phyloP scores from a whole-genome alignment of 257 asterid genomes.

The Misopates orontium region DNA sequence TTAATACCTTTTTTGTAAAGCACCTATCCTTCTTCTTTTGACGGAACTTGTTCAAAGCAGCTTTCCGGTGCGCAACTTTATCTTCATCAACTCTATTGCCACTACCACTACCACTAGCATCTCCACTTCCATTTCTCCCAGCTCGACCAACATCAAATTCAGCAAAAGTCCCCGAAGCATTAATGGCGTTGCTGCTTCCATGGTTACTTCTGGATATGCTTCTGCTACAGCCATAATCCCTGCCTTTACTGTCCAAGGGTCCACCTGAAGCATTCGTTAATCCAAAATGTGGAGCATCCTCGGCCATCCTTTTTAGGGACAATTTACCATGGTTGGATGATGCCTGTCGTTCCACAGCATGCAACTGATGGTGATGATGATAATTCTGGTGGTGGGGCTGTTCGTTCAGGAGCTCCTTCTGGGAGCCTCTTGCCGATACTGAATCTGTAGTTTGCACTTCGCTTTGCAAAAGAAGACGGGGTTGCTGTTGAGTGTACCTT shows the following conservation, averaged over 20 bases:
- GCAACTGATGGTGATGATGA: constrained; percentile 41
- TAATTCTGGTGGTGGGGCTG: constrained; percentile 40
- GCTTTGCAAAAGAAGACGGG: constrained; percentile 30
- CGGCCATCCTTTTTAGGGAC: constrained; percentile 48
- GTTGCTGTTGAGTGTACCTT: constrained; percentile 40
- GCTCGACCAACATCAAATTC: constrained; percentile 57
- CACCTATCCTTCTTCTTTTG: constrained; percentile 77
- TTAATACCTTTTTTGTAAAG: constrained; percentile 63
- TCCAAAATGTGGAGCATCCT: constrained; percentile 47
- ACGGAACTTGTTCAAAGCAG: constrained; percentile 71
- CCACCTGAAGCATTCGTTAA: constrained; percentile 47
- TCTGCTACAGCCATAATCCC: constrained; percentile 54
- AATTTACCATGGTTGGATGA: constrained; percentile 40
- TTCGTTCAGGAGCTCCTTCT: constrained; percentile 38
- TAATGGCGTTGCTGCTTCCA: constrained; percentile 50
- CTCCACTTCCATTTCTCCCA: constrained; percentile 62
- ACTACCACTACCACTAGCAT: constrained; percentile 48
- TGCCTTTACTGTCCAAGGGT: constrained; percentile 38
- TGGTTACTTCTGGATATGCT: constrained; percentile 72
- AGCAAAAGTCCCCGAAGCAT: constrained; percentile 44
- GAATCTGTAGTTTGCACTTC: constrained; percentile 40
- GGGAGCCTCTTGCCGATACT: constrained; percentile 32
- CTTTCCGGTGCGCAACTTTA: constrained; percentile 57
- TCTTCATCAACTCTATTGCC: constrained; percentile 53
- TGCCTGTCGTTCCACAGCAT: constrained; percentile 34